phyloP scores from a whole-genome alignment of 2,329 filamentous ascomycete genomes.

The Monilinia vaccinii-corymbosi region DNA sequence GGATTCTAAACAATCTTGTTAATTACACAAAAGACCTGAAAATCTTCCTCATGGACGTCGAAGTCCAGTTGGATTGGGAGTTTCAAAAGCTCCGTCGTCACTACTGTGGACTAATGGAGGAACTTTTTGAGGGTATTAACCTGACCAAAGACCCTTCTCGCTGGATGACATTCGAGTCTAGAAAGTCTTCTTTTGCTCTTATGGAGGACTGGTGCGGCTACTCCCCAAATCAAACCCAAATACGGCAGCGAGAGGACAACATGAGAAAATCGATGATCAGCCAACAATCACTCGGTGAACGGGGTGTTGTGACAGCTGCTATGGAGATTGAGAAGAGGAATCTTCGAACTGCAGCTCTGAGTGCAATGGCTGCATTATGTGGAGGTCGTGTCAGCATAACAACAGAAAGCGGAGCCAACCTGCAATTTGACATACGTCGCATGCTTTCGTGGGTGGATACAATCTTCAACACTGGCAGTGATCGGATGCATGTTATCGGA shows the following conservation, averaged over 20 bases:
- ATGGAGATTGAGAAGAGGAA: slow-evolving; percentile 98
- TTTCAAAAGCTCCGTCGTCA: slow-evolving; percentile 87
- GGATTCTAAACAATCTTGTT: slow-evolving; percentile 81
- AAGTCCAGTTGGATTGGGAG: slow-evolving; percentile 90
- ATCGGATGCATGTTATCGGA: slow-evolving; percentile 85
- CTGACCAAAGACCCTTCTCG: slow-evolving; percentile 73
- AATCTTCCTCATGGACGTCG: slow-evolving; percentile 86
- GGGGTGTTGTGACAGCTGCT: slow-evolving; percentile 71
- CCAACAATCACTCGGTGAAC: slow-evolving; percentile 63
- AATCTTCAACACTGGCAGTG: slow-evolving; percentile 86
- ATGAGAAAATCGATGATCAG: slow-evolving; percentile 81
- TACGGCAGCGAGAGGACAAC: slow-evolving; percentile 71
- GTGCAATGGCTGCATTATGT: slow-evolving; percentile 91
- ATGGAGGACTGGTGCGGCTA: slow-evolving; percentile 99
- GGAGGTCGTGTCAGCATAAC: slow-evolving; percentile 77
- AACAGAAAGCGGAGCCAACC: slow-evolving; percentile 75
- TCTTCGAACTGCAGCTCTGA: slow-evolving; percentile 79
- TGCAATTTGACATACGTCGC: slow-evolving; percentile 85
- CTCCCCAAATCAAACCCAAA: slow-evolving; percentile 79
- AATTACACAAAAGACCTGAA: slow-evolving; percentile 87
- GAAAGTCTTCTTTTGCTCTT: slow-evolving; percentile 88
- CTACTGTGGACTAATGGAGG: slow-evolving; percentile 90
- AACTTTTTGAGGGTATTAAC: slow-evolving; percentile 85
- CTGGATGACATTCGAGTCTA: slow-evolving; percentile 96
- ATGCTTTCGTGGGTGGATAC: slow-evolving; percentile 94